A percentile compares a stretch with the other conserved stretches of the same genome.
phyloP scores from a whole-genome alignment of 2,329 filamentous ascomycete genomes.

The Aspergillus sp. region DNA sequence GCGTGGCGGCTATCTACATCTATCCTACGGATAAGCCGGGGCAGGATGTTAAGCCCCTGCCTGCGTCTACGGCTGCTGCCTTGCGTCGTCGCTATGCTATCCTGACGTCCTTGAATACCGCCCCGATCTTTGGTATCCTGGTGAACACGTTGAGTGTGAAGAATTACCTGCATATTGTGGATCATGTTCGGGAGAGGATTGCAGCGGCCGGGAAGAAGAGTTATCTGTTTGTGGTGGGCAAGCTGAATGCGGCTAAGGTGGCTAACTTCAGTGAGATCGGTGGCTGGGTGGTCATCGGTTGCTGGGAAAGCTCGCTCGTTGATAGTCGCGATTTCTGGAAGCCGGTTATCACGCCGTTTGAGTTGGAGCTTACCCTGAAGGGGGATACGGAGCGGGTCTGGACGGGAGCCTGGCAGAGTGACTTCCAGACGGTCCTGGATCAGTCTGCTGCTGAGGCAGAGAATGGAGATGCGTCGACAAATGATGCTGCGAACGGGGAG shows the following conservation, averaged over 20 bases:
- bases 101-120: constrained; percentile 75
- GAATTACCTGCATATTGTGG: constrained; percentile 82
- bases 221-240: constrained; percentile 95
- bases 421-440: constrained; percentile 71
- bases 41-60: constrained; percentile 42
- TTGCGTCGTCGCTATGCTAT: constrained; percentile 87
- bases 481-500: constrained; percentile 40
- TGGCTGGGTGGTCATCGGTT: constrained; percentile 95
- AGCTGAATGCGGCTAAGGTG: constrained; percentile 91
- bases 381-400: constrained; percentile 76
- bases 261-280: constrained; percentile 96
- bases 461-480: constrained; percentile 26
- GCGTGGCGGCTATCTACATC: constrained; percentile 76
- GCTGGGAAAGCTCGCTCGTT: constrained; percentile 93
- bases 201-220: constrained; percentile 83
- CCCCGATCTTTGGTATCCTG: constrained; percentile 85
- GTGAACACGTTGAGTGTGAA: constrained; percentile 93
- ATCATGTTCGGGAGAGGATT: constrained; percentile 72
- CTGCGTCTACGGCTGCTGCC: constrained; percentile 56
- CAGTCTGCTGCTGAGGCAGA: constrained; percentile 26
- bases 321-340: constrained; percentile 87
- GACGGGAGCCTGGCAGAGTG: constrained; percentile 86
- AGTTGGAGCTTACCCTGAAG: constrained; percentile 76
- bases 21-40: constrained; percentile 60
- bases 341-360: constrained; percentile 92